Percentiles rank a stretch among this genome's conserved stretches.
phyloP scores from a whole-genome alignment of 768 basidiomycete genomes.

The Hirschioporus abietinus region DNA sequence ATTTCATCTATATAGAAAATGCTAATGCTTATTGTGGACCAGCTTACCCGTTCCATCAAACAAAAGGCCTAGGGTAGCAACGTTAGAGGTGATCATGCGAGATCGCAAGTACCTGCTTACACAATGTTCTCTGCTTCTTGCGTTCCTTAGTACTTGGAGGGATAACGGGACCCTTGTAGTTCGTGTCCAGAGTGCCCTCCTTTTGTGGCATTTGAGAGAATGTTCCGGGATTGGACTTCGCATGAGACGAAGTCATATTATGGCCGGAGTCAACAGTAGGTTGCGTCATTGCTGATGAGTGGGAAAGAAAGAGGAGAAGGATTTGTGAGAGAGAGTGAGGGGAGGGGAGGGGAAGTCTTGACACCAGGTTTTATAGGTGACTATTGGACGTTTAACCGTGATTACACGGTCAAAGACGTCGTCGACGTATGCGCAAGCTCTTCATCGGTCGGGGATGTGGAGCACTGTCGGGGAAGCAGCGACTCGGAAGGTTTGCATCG shows the following conservation, averaged over 20 bases:
- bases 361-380: no score
- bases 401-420: background rate
- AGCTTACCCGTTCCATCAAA: constrained; percentile 50
- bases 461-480: background rate
- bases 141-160: background rate
- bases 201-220: background rate
- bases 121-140: background rate
- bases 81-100: background rate
- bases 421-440: background rate
- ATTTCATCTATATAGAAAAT: constrained; percentile 26
- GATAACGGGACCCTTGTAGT: background rate
- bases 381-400: background rate
- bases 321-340: no score
- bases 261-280: no score
- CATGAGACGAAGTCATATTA: no score
- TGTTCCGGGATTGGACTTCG: no score
- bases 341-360: no score
- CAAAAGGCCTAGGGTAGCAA: constrained; percentile 40
- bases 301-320: no score
- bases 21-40: no score
- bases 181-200: background rate
- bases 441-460: background rate
- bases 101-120: background rate
- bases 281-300: no score
- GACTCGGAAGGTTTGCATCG: background rate